A percentile compares a stretch with the other conserved stretches of the same genome.
phyloP scores from a whole-genome alignment of 805 yeast species.

The Saturnispora mendoncae region DNA sequence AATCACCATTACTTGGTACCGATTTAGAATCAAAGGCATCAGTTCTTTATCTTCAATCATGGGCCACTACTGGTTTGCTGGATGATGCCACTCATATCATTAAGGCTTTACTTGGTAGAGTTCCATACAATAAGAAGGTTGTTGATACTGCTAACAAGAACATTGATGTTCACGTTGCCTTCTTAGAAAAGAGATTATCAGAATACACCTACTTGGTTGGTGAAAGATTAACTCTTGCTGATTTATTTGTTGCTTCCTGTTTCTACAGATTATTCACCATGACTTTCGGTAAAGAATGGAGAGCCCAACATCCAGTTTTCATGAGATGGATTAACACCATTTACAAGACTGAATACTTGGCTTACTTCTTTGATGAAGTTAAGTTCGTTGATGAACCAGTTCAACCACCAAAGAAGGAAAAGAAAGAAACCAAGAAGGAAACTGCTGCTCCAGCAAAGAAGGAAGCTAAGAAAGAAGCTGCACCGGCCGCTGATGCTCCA shows the following conservation, averaged over 20 bases:
- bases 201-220: slow-evolving; percentile 40
- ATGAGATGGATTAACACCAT: slow-evolving; percentile 44
- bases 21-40: slow-evolving; percentile 52
- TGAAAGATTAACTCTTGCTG: slow-evolving; percentile 39
- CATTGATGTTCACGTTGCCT: slow-evolving; percentile 32
- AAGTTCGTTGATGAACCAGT: slow-evolving; percentile 56
- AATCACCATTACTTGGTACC: slow-evolving; percentile 48
- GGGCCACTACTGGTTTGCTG: slow-evolving; percentile 62
- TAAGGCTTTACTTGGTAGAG: slow-evolving; percentile 51
- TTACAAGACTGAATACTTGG: slow-evolving; percentile 40
- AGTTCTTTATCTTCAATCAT: slow-evolving; percentile 70
- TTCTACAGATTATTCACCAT: slow-evolving; percentile 39
- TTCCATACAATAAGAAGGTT: slow-evolving; percentile 70
- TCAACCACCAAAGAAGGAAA: slow-evolving; percentile 56
- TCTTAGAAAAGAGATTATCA: slow-evolving; percentile 47
- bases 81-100: slow-evolving; percentile 40
- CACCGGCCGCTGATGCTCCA: slow-evolving; percentile 30
- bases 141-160: slow-evolving; percentile 27
- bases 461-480: slow-evolving; percentile 29
- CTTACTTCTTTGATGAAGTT: slow-evolving; percentile 42
- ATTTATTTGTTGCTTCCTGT: slow-evolving; percentile 35
- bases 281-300: slow-evolving; percentile 43
- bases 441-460: slow-evolving; percentile 28
- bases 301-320: slow-evolving; percentile 39
- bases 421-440: slow-evolving; percentile 54